These are phyloP conservation scores for Dictyostelium discoideum DNA, from an alignment of 78 protist species.

Conservation along the genomic window DNA sequence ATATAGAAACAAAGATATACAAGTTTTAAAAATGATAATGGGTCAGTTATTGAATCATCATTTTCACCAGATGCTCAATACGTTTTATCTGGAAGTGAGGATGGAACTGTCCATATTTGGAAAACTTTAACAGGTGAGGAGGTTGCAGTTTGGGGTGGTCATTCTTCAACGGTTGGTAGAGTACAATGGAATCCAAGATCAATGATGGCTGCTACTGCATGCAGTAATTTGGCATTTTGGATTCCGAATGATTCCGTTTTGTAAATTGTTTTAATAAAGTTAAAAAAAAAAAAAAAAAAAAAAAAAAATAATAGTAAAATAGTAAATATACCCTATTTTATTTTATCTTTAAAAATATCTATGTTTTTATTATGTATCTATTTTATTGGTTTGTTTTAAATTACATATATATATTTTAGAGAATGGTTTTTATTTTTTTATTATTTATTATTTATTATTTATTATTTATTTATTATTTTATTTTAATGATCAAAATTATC, in stretches of 20 bases:
- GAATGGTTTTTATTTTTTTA: no score
- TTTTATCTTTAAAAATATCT: no score
- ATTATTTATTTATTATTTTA: no score
- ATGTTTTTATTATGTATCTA: no score
- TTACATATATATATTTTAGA: no score
- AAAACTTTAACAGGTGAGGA: slow-evolving; percentile 71
- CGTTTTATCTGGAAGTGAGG: slow-evolving; percentile 84
- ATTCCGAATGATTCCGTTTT: slow-evolving; percentile 49
- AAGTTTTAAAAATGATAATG: slow-evolving; percentile 68
- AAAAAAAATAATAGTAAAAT: no score
- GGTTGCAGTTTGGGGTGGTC: slow-evolving; percentile 83
- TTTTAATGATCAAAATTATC: not conserved
- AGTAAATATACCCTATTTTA: not conserved
- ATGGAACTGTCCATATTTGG: slow-evolving; percentile 89
- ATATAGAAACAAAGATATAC: slow-evolving; percentile 66
- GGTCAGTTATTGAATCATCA: slow-evolving; percentile 72
- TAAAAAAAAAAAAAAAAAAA: not conserved
- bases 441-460: no score
- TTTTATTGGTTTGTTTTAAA: no score
- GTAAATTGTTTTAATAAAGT: not conserved
- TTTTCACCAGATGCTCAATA: slow-evolving; percentile 89
- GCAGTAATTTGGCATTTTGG: slow-evolving; percentile 85
- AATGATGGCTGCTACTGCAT: slow-evolving; percentile 85
- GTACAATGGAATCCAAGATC: slow-evolving; percentile 87
- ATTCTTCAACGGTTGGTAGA: slow-evolving; percentile 79